Percentiles rank a stretch among this genome's conserved stretches.
Conservation (phyloP, 768 basidiomycete genomes). For the Psilocybe sp. region DNA sequence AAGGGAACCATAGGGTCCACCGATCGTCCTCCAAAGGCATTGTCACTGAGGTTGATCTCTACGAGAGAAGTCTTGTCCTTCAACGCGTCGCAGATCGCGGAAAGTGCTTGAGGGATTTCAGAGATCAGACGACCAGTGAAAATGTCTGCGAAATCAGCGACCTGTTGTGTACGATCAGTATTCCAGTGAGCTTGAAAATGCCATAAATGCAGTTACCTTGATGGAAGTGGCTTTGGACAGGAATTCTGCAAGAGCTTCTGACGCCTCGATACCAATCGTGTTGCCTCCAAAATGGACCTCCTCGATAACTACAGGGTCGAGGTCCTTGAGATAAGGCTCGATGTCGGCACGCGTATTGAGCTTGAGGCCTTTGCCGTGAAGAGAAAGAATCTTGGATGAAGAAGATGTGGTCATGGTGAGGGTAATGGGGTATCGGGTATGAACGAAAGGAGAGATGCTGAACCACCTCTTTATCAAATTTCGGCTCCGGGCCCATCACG, state of each 20-base stretch:
- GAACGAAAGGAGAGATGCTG: background rate
- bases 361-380: conserved; percentile 71
- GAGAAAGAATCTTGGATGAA: conserved; percentile 35
- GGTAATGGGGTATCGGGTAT: background rate
- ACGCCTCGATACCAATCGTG: conserved; percentile 90
- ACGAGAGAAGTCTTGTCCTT: conserved; percentile 75
- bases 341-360: conserved; percentile 76
- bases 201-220: conserved; percentile 49
- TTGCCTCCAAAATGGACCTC: conserved; percentile 95
- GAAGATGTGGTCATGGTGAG: conserved; percentile 23
- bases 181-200: background rate
- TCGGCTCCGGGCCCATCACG: background rate
- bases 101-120: conserved; percentile 90
- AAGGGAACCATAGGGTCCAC: conserved; percentile 93
- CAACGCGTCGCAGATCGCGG: conserved; percentile 85
- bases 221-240: conserved; percentile 64
- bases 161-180: conserved; percentile 39
- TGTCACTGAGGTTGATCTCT: conserved; percentile 90
- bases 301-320: conserved; percentile 67
- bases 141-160: conserved; percentile 96
- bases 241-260: conserved; percentile 78
- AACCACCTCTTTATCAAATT: conserved; percentile 4
- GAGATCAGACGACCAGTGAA: conserved; percentile 95
- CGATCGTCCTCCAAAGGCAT: conserved; percentile 94
- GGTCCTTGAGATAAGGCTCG: conserved; percentile 62